Conservation (phyloP, 179 eudicot genomes). For the Beta corolliflora region DNA sequence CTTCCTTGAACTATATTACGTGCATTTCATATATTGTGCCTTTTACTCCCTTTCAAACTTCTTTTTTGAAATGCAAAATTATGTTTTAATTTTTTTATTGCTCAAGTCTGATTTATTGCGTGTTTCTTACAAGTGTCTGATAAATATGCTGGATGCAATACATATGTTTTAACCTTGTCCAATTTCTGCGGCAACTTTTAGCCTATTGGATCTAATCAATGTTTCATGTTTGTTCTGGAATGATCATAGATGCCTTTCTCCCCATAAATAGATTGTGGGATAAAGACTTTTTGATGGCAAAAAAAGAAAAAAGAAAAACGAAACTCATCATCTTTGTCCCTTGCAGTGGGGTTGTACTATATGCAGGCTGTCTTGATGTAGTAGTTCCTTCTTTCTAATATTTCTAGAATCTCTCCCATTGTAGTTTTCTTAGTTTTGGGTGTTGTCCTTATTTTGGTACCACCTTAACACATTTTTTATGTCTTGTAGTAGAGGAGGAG, state of each 20-base stretch:
- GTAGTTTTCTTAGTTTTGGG: not conserved
- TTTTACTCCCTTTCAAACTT: not conserved
- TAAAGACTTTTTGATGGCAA: not conserved
- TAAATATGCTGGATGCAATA: not conserved
- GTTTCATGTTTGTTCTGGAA: not conserved
- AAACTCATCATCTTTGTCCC: not conserved
- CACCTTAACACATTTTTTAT: constrained; percentile 9
- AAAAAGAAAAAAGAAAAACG: not conserved
- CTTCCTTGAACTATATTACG: not conserved
- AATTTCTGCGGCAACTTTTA: not conserved
- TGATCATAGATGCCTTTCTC: not conserved
- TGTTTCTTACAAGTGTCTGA: not conserved
- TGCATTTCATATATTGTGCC: not conserved
- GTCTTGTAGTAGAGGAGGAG: constrained; percentile 21
- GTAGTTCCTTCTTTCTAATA: constrained; percentile 13
- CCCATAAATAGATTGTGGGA: not conserved
- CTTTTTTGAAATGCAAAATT: not conserved
- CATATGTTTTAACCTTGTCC: not conserved
- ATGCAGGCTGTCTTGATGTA: not conserved
- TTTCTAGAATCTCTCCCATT: not conserved
- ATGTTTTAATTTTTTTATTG: not conserved
- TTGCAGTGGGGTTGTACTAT: not conserved
- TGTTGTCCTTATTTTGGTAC: constrained; percentile 7
- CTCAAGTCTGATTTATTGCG: not conserved
- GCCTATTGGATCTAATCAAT: not conserved